These are phyloP conservation scores for Dioscorea zingiberensis DNA, from an alignment of 106 monocot genomes.

Conservation along the genomic window DNA sequence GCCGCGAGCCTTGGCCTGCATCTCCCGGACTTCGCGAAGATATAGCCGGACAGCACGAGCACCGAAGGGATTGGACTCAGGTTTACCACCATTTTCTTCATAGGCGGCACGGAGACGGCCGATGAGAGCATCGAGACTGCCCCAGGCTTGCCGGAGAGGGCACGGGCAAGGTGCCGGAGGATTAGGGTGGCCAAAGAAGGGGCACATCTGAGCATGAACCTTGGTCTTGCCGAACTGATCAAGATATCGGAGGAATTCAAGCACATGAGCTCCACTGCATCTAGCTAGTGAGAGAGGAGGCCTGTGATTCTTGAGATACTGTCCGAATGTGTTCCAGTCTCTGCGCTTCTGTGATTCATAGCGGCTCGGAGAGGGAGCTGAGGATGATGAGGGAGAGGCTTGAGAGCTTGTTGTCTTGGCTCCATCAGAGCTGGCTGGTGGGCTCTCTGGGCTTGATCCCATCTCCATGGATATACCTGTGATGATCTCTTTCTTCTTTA, in stretches of 20 bases:
- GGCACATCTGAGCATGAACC: slow-evolving; percentile 4
- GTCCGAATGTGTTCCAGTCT: slow-evolving; percentile 64
- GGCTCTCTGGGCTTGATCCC: not conserved
- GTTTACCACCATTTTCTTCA: slow-evolving; percentile 1
- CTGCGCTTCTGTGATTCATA: slow-evolving; percentile 62
- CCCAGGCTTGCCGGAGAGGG: not conserved
- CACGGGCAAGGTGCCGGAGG: not conserved
- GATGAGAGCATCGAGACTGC: not conserved
- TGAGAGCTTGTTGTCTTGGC: not conserved
- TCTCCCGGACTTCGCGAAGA: slow-evolving; percentile 2
- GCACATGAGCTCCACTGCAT: slow-evolving; percentile 65
- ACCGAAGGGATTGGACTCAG: slow-evolving; percentile 1
- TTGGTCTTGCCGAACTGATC: slow-evolving; percentile 72
- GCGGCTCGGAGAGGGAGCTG: not conserved
- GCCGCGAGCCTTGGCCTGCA: slow-evolving; percentile 4
- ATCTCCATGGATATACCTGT: not conserved
- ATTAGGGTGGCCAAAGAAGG: not conserved
- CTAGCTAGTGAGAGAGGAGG: slow-evolving; percentile 44
- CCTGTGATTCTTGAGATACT: slow-evolving; percentile 50
- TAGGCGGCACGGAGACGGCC: not conserved
- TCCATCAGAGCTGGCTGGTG: not conserved
- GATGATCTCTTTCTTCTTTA: too few relatives aligned
- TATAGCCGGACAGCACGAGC: not conserved
- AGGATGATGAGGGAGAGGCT: not conserved
- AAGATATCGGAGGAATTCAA: slow-evolving; percentile 58